Base-by-base conservation (phyloP, 208 protist species). In the Leishmania braziliensis region DNA sequence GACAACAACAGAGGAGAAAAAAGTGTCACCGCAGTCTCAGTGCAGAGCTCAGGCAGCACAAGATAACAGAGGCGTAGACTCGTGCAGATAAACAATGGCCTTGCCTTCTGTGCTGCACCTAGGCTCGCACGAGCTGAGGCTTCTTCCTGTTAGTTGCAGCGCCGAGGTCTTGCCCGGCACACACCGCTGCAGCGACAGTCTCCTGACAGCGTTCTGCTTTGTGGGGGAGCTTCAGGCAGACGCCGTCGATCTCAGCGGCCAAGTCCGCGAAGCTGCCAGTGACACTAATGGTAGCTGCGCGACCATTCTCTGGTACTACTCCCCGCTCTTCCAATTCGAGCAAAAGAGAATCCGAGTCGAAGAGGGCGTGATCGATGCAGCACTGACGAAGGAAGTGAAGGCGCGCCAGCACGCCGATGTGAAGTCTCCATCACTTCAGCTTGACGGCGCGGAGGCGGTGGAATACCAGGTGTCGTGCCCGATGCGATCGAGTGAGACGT, bases 281-380 rank as follows among this genome's bases (percentile, higher is more conserved):
- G 39, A 23, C 14, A 33, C 71, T 0, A 29, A 20, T 3, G 48
- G 80, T 18, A 39, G 50, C 14, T 18, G 4, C 36, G 39, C 51
- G 12, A 0, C 70, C 1, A 78, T 89, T 48, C 0, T 60, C 26
- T 96, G 93, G 91, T 96, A 91, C 85, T 90, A 93, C 85, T 86
- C 93, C 43, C 90, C 93, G 5, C 83, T 96, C 12, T 87, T 90
- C 16, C 83, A 88, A 26, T 93, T 92, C 68, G 83, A 91, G 26
- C 76, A 76, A 26, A 96, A 96, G 86, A 89, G 88, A 75, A 75
- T 96, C n/a, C 86, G 86, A 23, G 90, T 96, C 23, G 89, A 96
- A 56, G 93, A 90, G 71, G 81, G 82, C 39, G 91, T 94, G 0
- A 88, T 95, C 39, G 83, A 72, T 50, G 77, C 86, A 43, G 77